These are phyloP conservation scores for Rhodosporidiobolus odoratus DNA, from an alignment of 768 basidiomycete species.

Conservation along the genomic window DNA sequence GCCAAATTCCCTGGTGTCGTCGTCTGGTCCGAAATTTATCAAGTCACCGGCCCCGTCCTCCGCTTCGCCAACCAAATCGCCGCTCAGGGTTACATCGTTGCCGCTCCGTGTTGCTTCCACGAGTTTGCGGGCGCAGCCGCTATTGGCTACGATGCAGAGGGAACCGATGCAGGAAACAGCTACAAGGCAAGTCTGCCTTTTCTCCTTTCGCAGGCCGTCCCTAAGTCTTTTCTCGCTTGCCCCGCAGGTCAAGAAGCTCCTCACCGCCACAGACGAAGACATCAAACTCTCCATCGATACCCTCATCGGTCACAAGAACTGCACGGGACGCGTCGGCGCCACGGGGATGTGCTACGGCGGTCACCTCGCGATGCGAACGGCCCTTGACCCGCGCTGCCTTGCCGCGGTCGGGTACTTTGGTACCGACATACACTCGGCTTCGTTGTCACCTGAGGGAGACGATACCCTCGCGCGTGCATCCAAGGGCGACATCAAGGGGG, in stretches of 20 bases:
- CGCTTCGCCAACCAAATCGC: constrained; percentile 46
- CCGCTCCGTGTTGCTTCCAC: constrained; percentile 58
- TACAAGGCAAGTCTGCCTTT: constrained; percentile 56
- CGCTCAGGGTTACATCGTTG: constrained; percentile 45
- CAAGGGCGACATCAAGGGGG: constrained; percentile 66
- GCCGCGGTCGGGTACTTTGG: constrained; percentile 90
- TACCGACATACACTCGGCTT: constrained; percentile 73
- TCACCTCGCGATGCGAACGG: constrained; percentile 60
- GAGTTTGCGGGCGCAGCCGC: constrained; percentile 86
- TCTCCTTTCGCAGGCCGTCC: neutral
- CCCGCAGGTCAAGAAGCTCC: constrained; percentile 65
- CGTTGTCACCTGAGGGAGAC: constrained; percentile 74
- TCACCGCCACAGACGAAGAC: constrained; percentile 89
- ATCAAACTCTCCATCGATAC: constrained; percentile 71
- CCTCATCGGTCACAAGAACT: constrained; percentile 65
- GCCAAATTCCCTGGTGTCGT: constrained; percentile 48
- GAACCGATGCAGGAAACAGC: constrained; percentile 83
- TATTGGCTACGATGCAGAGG: constrained; percentile 77
- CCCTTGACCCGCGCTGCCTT: constrained; percentile 76
- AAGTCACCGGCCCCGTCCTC: constrained; percentile 30
- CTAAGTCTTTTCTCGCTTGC: neutral
- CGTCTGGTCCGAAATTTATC: constrained; percentile 40
- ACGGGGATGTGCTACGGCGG: constrained; percentile 83
- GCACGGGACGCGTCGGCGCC: constrained; percentile 84
- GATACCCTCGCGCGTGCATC: constrained; percentile 69